Evolutionary conservation across 768 basidiomycete species (phyloP), one percentile per base, ranked within the genome.

Genomic region (Tephrocybe rancida): DNA sequence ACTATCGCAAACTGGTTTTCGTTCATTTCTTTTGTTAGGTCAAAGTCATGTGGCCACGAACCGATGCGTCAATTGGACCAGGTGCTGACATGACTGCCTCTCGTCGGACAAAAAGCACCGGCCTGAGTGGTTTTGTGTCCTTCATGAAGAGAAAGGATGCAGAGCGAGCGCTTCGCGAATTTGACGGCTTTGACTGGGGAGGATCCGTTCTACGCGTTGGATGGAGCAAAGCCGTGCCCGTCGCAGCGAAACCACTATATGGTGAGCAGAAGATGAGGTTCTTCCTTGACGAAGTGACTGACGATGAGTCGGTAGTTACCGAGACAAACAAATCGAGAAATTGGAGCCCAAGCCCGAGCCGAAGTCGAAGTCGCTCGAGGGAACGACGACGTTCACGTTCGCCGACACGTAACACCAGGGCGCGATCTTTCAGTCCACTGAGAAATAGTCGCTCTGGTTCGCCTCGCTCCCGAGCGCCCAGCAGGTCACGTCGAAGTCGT

Each of bases 21-120:
- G 21, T n/a, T 18, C 35, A 19, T 14, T 7, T 7, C 50, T 9
- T 11, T 22, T 54, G 13, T 2, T 50, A 94, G 92, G 91, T 95
- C 39, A 94, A 96, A 77, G 86, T 98, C 59, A 98, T 98, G 95
- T 98, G 95, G 95, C 96, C 95, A n/a, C 86, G 96, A 35, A 82
- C 85, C 10, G 93, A 95, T 64, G 79, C 73, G 16, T 77, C 80
- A 2, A 58, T 70, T 5, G 87, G 88, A 26, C 86, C 88, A 44
- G 91, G 87, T 2, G 81, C 84, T 21, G 87, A 91, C 41, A 89
- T 92, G 81, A 88, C 87, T 21, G 70, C 81, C 7, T 80, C 85
- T 14, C 80, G 94, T 38, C 79, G 86, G 44, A 78, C 73, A 44
- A 90, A 90, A 70, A 87, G 80, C 62, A 65, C 86, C 11, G 92